These are phyloP conservation scores for Globisporangium canariense DNA, from an alignment of 352 stramenopile species.

Conservation along the genomic window DNA sequence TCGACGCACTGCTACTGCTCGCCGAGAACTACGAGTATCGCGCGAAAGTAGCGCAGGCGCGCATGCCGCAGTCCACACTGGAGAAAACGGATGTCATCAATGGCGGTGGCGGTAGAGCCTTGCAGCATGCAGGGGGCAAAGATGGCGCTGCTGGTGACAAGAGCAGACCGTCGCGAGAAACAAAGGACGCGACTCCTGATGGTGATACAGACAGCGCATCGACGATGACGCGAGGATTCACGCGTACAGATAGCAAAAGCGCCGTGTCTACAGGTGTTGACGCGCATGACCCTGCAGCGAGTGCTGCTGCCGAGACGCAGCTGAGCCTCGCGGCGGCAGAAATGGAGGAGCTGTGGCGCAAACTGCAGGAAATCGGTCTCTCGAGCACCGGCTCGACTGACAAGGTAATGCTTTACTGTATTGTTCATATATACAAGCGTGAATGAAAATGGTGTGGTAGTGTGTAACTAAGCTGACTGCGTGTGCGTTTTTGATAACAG, in stretches of 20 bases:
- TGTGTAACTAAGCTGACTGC: neutral
- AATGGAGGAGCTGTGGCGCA: constrained; percentile 82
- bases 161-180: neutral
- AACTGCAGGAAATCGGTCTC: constrained; percentile 76
- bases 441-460: neutral
- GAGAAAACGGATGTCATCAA: neutral
- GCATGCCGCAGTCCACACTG: constrained; percentile 23
- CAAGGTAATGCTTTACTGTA: constrained; percentile 31
- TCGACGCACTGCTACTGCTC: constrained; percentile 65
- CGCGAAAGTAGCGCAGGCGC: constrained; percentile 51
- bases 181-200: neutral
- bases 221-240: neutral
- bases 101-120: neutral
- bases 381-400: constrained; percentile 47
- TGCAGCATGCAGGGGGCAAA: neutral
- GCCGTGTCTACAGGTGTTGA: neutral
- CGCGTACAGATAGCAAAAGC: neutral
- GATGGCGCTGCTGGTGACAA: neutral
- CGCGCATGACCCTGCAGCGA: constrained; percentile 15
- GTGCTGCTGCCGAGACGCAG: constrained; percentile 47
- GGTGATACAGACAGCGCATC: neutral
- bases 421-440: no score
- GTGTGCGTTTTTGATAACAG: neutral
- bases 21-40: constrained; percentile 80
- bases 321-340: constrained; percentile 67